Base-by-base conservation (phyloP, 495 filamentous ascomycete species). In the Durotheca rogersii region DNA sequence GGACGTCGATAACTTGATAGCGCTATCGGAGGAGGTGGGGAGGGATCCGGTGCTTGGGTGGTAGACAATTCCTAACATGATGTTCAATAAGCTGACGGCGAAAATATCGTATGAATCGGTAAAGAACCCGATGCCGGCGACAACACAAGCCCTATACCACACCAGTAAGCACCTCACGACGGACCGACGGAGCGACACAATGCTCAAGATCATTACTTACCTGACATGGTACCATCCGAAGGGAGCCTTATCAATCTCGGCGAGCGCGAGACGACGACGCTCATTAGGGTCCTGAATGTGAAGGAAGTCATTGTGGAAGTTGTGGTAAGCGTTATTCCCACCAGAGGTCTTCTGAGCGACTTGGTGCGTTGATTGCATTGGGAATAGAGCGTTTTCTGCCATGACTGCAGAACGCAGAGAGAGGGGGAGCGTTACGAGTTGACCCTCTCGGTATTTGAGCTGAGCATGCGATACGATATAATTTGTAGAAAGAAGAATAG, bases 1-100 rank as follows among this genome's bases (percentile, higher is more conserved):
- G 7, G 86, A 91, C n/a, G 89, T 93, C 6, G 89, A 80, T 10
- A 90, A 83, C 69, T 95, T 95, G 73, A 95, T 89, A 37, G 86
- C 88, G 1, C 86, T 91, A 61, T 92, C 87, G 6, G 84, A 79
- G 48, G 65, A 69, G 41, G 72, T 75, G 17, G 83, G 83, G 61
- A 89, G 84, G 2, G 60, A 51, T 29, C 85, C 80, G 18, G 53
- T 34, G 32, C 63, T 65, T 34, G 66, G 76, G 71, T 76, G 89
- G 75, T 80, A 89, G 47, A 87, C 84, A n/a, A 89, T 74, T 44
- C 86, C 87, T 41, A 88, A 65, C 84, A 89, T 89, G 50, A 72
- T 76, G 65, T 69, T 68, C 67, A 84, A 71, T 56, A 83, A 68
- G 41, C 81, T 82, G 68, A 87, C 83, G 49, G 81, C 80, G 69